Percentiles rank a stretch among this genome's conserved stretches.
Conservation (phyloP, 257 asterid genomes). For the Cruciata laevipes region DNA sequence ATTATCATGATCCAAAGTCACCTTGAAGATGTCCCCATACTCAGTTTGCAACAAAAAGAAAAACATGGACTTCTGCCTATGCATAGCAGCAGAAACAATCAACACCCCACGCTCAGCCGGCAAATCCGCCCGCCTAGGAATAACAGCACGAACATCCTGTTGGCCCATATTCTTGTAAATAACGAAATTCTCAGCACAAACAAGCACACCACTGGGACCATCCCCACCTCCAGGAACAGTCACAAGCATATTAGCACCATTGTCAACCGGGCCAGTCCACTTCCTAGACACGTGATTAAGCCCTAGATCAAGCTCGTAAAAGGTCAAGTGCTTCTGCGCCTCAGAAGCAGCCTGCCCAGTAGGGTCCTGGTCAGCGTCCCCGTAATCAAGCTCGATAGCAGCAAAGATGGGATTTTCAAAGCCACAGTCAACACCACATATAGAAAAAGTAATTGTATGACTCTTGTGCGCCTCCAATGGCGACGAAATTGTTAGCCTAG, state of each 20-base stretch:
- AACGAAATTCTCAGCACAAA: constrained; percentile 93
- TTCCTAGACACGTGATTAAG: constrained; percentile 97
- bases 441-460: constrained; percentile 70
- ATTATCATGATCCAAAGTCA: constrained; percentile 72
- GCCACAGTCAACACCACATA: constrained; percentile 94
- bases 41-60: constrained; percentile 98
- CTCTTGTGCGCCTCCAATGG: constrained; percentile 98
- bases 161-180: constrained; percentile 97
- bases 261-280: constrained; percentile 91
- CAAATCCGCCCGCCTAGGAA: constrained; percentile 89
- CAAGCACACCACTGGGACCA: constrained; percentile 99
- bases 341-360: constrained; percentile 89
- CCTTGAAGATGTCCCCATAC: constrained; percentile 90
- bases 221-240: constrained; percentile 99
- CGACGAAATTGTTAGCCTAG: constrained; percentile 89
- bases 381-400: constrained; percentile 88
- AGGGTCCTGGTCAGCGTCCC: constrained; percentile 97
- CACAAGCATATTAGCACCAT: constrained; percentile 95
- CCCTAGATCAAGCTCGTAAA: constrained; percentile 92
- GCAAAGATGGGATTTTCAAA: constrained; percentile 96
- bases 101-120: constrained; percentile 97
- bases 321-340: constrained; percentile 88
- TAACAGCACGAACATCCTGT: constrained; percentile 87
- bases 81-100: constrained; percentile 93
- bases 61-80: constrained; percentile 91